phyloP scores from a whole-genome alignment of 2,329 filamentous ascomycete species.

The Zymoseptoria tritici region DNA sequence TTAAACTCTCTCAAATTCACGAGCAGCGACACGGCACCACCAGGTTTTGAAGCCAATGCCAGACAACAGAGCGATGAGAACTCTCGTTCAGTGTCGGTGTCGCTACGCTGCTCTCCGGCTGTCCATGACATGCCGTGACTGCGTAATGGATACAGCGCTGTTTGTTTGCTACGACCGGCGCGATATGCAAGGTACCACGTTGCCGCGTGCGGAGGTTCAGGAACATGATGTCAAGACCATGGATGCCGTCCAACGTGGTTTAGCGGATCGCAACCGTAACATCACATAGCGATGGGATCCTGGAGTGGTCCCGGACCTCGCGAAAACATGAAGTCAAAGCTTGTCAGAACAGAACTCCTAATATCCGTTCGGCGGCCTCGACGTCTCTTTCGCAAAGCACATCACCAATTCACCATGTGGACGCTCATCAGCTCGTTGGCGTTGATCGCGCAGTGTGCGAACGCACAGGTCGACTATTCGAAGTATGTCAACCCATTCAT shows the following conservation, averaged over 20 bases:
- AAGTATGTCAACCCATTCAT: constrained; percentile 46
- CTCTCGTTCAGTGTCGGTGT: background rate
- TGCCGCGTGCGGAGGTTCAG: background rate
- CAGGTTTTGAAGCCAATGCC: background rate
- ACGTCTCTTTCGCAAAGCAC: background rate
- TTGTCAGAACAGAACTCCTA: background rate
- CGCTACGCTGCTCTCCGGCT: background rate
- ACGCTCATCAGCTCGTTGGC: background rate
- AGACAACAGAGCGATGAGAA: background rate
- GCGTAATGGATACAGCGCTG: background rate
- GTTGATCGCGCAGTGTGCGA: background rate
- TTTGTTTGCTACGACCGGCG: background rate
- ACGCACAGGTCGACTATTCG: constrained; percentile 29
- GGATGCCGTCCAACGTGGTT: background rate
- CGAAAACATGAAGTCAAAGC: background rate
- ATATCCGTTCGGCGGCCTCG: background rate
- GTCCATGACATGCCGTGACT: background rate
- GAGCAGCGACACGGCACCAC: background rate
- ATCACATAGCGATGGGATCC: background rate
- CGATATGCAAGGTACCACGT: background rate
- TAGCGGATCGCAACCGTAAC: background rate
- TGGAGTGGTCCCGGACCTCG: background rate
- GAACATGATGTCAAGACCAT: constrained; percentile 3
- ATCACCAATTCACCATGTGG: background rate
- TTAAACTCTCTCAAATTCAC: background rate